phyloP scores from a whole-genome alignment of 106 monocot species.

The Dendrobium nobile region DNA sequence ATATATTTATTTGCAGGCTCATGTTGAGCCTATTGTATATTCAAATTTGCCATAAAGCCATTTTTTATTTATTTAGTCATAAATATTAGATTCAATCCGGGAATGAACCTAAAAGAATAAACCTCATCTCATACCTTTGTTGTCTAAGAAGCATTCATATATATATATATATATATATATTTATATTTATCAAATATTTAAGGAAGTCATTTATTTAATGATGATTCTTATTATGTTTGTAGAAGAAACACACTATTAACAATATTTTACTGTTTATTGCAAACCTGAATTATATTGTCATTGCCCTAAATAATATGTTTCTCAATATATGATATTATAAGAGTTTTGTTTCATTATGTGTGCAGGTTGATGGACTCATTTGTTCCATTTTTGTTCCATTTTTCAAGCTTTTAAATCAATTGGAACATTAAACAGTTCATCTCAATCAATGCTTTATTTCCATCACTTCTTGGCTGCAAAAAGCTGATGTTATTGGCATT shows the following conservation, averaged over 20 bases:
- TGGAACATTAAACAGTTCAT: conserved; percentile 22
- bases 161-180: no score
- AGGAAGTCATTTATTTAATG: background rate
- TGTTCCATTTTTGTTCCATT: conserved; percentile 53
- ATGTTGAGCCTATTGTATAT: no score
- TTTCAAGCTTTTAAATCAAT: conserved; percentile 28
- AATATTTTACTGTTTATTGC: background rate
- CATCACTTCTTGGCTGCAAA: conserved; percentile 39
- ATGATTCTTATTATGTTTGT: background rate
- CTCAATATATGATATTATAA: no score
- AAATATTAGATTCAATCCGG: no score
- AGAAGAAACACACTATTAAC: background rate
- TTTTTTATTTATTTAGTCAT: no score
- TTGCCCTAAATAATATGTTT: background rate
- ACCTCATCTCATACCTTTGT: no score
- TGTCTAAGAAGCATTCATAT: no score
- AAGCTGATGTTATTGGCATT: conserved; percentile 17
- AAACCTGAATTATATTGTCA: background rate
- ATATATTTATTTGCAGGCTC: no score
- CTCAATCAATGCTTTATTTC: conserved; percentile 29
- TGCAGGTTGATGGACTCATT: conserved; percentile 52
- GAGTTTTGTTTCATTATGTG: background rate
- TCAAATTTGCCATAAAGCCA: no score
- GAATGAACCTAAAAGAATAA: no score
- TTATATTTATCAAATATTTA: no score